phyloP scores from a whole-genome alignment of 2,329 filamentous ascomycete genomes.

The Talaromyces atroroseus region DNA sequence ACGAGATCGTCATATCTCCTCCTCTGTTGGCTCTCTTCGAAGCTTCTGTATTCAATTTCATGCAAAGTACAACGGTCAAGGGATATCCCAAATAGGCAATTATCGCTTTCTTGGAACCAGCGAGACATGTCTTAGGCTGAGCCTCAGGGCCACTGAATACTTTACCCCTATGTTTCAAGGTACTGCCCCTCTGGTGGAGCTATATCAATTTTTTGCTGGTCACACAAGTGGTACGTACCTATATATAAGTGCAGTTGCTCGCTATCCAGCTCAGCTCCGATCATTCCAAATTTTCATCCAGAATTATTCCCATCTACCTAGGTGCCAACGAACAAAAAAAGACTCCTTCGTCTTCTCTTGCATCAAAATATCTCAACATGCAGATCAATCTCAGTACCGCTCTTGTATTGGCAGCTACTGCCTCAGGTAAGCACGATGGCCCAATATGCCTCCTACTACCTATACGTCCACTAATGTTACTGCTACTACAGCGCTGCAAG shows the following conservation, averaged over 20 bases:
- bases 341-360: not conserved
- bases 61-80: not conserved
- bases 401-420: conserved; percentile 25
- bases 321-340: not conserved
- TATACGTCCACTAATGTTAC: not conserved
- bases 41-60: not conserved
- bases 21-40: not conserved
- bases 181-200: not conserved
- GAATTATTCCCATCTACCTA: not conserved
- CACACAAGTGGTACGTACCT: not conserved
- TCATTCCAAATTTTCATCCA: not conserved
- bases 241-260: not conserved
- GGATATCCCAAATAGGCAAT: not conserved
- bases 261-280: too few relatives aligned
- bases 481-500: conserved; percentile 25
- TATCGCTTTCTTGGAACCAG: not conserved
- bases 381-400: conserved; percentile 21
- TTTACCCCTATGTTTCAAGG: not conserved
- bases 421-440: conserved; percentile 21
- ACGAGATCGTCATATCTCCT: not conserved
- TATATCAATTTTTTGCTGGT: too few relatives aligned
- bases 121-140: not conserved
- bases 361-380: conserved; percentile 23
- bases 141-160: too few relatives aligned
- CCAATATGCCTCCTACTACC: too few relatives aligned